phyloP scores from a whole-genome alignment of 805 yeast genomes.

The Pichia heedii region DNA sequence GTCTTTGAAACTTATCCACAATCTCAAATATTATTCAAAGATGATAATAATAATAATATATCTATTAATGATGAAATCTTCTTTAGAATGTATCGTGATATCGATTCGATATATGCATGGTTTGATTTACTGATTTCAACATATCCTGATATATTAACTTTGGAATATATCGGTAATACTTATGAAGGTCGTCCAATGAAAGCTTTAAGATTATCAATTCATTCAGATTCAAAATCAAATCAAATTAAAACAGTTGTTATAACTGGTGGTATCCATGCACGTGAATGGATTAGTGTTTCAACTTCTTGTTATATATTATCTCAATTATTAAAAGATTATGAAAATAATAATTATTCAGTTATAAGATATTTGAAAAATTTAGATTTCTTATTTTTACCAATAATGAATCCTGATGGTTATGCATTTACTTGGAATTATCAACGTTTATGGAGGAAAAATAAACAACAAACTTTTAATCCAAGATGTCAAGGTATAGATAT shows the following conservation, averaged over 20 bases:
- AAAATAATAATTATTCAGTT: constrained; percentile 31
- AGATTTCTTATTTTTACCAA: constrained; percentile 74
- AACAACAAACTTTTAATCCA: constrained; percentile 63
- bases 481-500: constrained; percentile 77
- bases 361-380: constrained; percentile 43
- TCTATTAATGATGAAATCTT: constrained; percentile 39
- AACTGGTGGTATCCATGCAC: constrained; percentile 80
- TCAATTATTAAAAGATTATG: constrained; percentile 40
- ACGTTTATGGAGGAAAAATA: constrained; percentile 81
- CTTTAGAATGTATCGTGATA: constrained; percentile 60
- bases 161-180: constrained; percentile 68
- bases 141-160: constrained; percentile 52
- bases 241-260: constrained; percentile 58
- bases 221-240: constrained; percentile 23
- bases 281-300: constrained; percentile 82
- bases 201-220: constrained; percentile 54
- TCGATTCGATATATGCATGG: constrained; percentile 67
- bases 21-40: not conserved
- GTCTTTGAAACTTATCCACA: constrained; percentile 47
- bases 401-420: constrained; percentile 88
- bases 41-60: not conserved
- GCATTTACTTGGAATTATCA: constrained; percentile 73
- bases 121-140: constrained; percentile 49
- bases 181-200: constrained; percentile 64
- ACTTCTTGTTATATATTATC: constrained; percentile 52